Conservation (phyloP, 106 monocot species). For the Cymbidium sinense region DNA sequence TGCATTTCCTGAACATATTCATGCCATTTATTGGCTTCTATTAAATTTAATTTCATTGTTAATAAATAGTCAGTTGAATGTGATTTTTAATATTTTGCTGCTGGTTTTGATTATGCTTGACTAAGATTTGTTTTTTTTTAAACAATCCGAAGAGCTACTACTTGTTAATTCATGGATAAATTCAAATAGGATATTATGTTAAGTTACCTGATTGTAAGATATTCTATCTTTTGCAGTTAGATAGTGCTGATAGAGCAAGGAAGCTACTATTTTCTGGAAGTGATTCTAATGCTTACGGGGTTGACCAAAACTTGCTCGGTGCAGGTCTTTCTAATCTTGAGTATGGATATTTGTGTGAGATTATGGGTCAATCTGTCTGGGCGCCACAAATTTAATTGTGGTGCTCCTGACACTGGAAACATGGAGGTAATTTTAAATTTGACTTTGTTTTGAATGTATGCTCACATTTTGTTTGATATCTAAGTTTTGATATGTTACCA, state of each 20-base stretch:
- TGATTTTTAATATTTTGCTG: not conserved
- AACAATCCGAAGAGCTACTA: not conserved
- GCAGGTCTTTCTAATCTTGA: slow-evolving; percentile 95
- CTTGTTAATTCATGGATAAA: not conserved
- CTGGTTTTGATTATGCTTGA: not conserved
- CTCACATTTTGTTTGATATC: slow-evolving; percentile 5
- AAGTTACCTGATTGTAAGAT: not conserved
- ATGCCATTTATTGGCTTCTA: not conserved
- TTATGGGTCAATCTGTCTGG: slow-evolving; percentile 97
- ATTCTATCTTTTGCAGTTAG: slow-evolving; percentile 43
- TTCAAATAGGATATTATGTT: slow-evolving; percentile 2
- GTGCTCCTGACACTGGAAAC: slow-evolving; percentile 96
- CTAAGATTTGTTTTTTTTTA: not conserved
- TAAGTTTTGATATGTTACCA: not conserved
- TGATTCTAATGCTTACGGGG: not conserved
- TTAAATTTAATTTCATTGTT: not conserved
- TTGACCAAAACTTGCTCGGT: slow-evolving; percentile 52
- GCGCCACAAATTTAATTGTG: slow-evolving; percentile 97
- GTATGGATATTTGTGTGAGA: slow-evolving; percentile 95
- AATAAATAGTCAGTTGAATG: not conserved
- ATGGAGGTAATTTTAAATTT: slow-evolving; percentile 74
- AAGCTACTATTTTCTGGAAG: slow-evolving; percentile 60
- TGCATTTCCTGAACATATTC: slow-evolving; percentile 4
- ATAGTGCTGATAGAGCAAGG: slow-evolving; percentile 93
- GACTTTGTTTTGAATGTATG: not conserved